A percentile compares a stretch with the other conserved stretches of the same genome.
phyloP scores from a whole-genome alignment of 495 filamentous ascomycete species.

The Astrothelium subdiscretum region DNA sequence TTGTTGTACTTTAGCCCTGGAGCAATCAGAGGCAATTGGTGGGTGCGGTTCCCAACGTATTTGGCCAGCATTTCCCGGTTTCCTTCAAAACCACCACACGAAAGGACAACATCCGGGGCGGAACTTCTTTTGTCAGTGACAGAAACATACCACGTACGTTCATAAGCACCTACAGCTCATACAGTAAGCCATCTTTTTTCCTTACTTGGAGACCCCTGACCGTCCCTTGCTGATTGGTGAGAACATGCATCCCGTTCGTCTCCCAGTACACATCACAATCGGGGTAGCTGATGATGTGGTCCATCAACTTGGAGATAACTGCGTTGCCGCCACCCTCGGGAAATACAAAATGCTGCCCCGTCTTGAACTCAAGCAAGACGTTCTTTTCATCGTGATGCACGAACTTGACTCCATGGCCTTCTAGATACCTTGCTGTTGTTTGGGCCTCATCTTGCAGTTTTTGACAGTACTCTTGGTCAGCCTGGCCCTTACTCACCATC shows the following conservation, averaged over 20 bases:
- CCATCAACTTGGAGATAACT: conserved; percentile 12
- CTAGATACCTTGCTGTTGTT: conserved; percentile 12
- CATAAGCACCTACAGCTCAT: conserved; percentile 8
- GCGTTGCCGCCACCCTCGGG: conserved; percentile 18
- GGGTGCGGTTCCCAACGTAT: conserved; percentile 16
- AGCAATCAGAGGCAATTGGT: conserved; percentile 18
- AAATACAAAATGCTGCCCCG: conserved; percentile 16
- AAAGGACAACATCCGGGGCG: conserved; percentile 12
- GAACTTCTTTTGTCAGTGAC: background rate
- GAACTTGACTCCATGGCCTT: conserved; percentile 17
- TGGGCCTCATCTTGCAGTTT: conserved; percentile 14
- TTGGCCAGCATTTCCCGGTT: conserved; percentile 20
- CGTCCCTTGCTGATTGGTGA: conserved; percentile 12
- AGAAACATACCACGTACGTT: background rate
- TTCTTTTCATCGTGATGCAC: conserved; percentile 20
- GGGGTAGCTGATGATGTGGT: conserved; percentile 10
- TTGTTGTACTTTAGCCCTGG: conserved; percentile 18
- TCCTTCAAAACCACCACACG: conserved; percentile 19
- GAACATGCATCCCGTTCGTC: conserved; percentile 11
- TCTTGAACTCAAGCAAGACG: conserved; percentile 18
- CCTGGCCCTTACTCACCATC: conserved; percentile 16
- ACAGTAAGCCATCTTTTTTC: conserved; percentile 15
- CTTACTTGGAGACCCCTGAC: conserved; percentile 16
- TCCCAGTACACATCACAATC: conserved; percentile 13
- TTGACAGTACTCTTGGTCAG: conserved; percentile 18